These are phyloP conservation scores for Trichophyton simii DNA, from an alignment of 2,329 filamentous ascomycete genomes.

Conservation along the genomic window DNA sequence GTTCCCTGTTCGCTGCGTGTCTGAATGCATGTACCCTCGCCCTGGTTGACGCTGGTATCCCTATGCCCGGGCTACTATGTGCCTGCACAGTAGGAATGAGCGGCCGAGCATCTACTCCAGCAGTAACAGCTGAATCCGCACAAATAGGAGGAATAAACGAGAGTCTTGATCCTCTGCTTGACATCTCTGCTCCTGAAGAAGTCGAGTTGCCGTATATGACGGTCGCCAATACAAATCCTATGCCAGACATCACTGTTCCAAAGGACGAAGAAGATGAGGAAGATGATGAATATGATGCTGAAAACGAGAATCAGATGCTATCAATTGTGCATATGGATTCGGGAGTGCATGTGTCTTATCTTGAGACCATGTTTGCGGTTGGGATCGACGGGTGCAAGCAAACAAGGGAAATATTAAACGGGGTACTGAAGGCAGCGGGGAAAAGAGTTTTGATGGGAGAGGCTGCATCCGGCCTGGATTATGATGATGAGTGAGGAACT, in stretches of 20 bases:
- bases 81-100: constrained; percentile 74
- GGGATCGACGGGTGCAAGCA: constrained; percentile 85
- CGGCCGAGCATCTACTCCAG: constrained; percentile 31
- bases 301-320: constrained; percentile 44
- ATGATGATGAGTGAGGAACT: not conserved
- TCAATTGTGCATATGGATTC: constrained; percentile 76
- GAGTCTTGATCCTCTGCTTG: constrained; percentile 31
- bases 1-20: constrained; percentile 75
- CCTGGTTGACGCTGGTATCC: constrained; percentile 85
- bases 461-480: not conserved
- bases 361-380: constrained; percentile 89
- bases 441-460: constrained; percentile 13
- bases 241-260: constrained; percentile 15
- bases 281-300: constrained; percentile 18
- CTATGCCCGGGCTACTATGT: constrained; percentile 83
- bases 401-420: constrained; percentile 67
- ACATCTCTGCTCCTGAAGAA: constrained; percentile 35
- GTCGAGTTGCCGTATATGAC: constrained; percentile 82
- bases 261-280: constrained; percentile 53
- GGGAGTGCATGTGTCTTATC: constrained; percentile 60
- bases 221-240: constrained; percentile 51
- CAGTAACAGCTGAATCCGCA: constrained; percentile 17
- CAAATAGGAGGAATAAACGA: constrained; percentile 24
- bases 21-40: constrained; percentile 87
- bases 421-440: constrained; percentile 50